Evolutionary conservation across 371 early-diverging fungal genomes (phyloP).

Genomic region (Furculomyces boomerangus): DNA sequence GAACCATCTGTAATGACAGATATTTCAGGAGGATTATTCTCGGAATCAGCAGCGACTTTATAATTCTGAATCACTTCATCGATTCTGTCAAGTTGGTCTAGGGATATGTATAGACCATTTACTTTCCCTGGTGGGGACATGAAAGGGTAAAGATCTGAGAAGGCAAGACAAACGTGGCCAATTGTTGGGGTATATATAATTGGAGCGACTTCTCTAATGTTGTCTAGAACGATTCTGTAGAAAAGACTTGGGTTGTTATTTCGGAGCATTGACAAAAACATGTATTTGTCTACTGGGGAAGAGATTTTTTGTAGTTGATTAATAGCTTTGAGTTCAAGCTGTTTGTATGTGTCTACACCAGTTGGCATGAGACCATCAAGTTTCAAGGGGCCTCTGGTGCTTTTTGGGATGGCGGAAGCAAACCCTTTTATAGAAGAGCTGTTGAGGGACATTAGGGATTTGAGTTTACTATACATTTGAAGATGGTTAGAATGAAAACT

Average conservation of each 20-base stretch:
- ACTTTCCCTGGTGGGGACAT: constrained; percentile 51
- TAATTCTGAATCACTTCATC: constrained; percentile 53
- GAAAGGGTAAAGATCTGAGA: constrained; percentile 72
- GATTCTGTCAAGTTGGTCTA: constrained; percentile 49
- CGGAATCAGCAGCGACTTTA: constrained; percentile 12
- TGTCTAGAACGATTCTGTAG: constrained; percentile 49
- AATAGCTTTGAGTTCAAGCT: constrained; percentile 52
- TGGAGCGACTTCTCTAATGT: constrained; percentile 58
- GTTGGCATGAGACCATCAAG: constrained; percentile 50
- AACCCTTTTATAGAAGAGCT: no score
- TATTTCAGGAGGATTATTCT: constrained; percentile 27
- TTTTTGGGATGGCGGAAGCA: neutral
- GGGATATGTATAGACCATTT: constrained; percentile 72
- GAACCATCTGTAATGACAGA: constrained; percentile 85
- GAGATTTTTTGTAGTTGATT: constrained; percentile 40
- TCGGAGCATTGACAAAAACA: constrained; percentile 54
- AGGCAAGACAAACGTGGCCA: constrained; percentile 73
- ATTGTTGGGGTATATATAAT: constrained; percentile 86
- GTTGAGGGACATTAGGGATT: no score
- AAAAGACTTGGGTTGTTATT: constrained; percentile 60
- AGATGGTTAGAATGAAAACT: no score
- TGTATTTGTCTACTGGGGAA: constrained; percentile 53
- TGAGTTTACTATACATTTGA: no score
- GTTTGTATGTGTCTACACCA: constrained; percentile 43
- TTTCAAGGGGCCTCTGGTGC: constrained; percentile 25